Percentiles rank a stretch among this genome's conserved stretches.
These are phyloP conservation scores for Ustilaginoidea virens DNA, from an alignment of 2,329 filamentous ascomycete species.

Conservation along the genomic window DNA sequence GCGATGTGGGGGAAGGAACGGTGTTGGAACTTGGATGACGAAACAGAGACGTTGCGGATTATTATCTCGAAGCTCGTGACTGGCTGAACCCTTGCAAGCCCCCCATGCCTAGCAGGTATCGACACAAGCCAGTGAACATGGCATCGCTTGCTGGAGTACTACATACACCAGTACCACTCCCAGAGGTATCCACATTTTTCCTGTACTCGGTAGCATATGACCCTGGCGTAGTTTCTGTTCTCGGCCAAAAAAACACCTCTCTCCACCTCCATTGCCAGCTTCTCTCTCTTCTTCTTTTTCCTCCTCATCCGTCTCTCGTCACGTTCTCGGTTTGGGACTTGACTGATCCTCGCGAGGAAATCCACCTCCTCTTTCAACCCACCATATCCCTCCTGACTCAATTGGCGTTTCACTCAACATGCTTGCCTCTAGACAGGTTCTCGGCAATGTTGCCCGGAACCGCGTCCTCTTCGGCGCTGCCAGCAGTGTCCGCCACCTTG, in stretches of 20 bases:
- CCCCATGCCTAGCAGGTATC: too few relatives aligned
- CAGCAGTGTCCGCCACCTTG: constrained; percentile 56
- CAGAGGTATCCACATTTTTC: constrained; percentile 6
- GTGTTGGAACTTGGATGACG: constrained; percentile 4
- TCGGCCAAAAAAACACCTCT: constrained; percentile 13
- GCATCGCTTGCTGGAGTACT: too few relatives aligned
- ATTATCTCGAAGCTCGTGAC: constrained; percentile 11
- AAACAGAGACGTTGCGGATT: constrained; percentile 8
- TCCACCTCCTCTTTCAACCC: constrained; percentile 8
- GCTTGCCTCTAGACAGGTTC: constrained; percentile 57
- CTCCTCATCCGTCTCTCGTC: constrained; percentile 10
- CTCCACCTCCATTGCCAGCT: constrained; percentile 9
- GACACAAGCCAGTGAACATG: too few relatives aligned
- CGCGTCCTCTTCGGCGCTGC: constrained; percentile 38
- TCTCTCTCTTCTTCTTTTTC: constrained; percentile 8
- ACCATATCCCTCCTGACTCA: constrained; percentile 14
- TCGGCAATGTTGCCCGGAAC: constrained; percentile 48
- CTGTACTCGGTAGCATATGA: constrained; percentile 9
- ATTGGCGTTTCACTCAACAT: constrained; percentile 31
- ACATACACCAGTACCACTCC: too few relatives aligned
- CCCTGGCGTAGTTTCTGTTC: constrained; percentile 4
- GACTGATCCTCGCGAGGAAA: constrained; percentile 9
- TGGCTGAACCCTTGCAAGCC: constrained; percentile 10
- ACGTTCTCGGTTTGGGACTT: constrained; percentile 4
- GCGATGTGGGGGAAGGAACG: too few relatives aligned